phyloP scores from a whole-genome alignment of 129 eudicot genomes.

The Smallanthus sonchifolius region DNA sequence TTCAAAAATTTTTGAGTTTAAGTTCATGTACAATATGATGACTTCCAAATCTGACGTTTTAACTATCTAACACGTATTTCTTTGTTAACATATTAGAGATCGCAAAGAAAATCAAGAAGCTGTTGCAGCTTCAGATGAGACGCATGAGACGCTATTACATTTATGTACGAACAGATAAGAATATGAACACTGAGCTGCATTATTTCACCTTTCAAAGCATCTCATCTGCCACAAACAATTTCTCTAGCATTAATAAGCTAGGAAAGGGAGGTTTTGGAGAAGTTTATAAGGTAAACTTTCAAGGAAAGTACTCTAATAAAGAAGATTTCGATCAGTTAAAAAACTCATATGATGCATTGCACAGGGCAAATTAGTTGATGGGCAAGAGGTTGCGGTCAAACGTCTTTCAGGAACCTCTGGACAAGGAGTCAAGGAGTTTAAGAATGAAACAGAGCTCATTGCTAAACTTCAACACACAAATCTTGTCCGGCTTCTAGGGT shows the following conservation, averaged over 20 bases:
- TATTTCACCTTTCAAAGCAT: slow-evolving; percentile 27
- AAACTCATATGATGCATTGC: not conserved
- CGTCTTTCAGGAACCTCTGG: slow-evolving; percentile 19
- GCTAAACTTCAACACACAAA: slow-evolving; percentile 43
- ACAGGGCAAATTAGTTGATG: slow-evolving; percentile 18
- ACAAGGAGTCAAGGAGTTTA: slow-evolving; percentile 32
- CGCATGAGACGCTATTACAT: slow-evolving; percentile 16
- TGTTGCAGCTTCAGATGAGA: not conserved
- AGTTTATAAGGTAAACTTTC: slow-evolving; percentile 26
- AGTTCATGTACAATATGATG: too few relatives aligned
- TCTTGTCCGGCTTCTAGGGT: slow-evolving; percentile 39
- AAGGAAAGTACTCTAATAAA: not conserved
- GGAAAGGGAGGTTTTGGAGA: slow-evolving; percentile 35
- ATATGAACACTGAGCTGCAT: slow-evolving; percentile 4
- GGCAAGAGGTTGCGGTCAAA: slow-evolving; percentile 23
- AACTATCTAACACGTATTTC: not conserved
- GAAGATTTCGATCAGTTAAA: not conserved
- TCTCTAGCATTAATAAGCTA: slow-evolving; percentile 15
- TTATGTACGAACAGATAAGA: not conserved
- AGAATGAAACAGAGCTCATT: slow-evolving; percentile 32
- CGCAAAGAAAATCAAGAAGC: not conserved
- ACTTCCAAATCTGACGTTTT: not conserved
- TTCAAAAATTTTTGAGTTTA: too few relatives aligned
- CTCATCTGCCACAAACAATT: slow-evolving; percentile 22
- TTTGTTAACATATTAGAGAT: slow-evolving; percentile 1